Evolutionary conservation across 495 filamentous ascomycete species (phyloP).

Genomic region (Amorphotheca resinae): DNA sequence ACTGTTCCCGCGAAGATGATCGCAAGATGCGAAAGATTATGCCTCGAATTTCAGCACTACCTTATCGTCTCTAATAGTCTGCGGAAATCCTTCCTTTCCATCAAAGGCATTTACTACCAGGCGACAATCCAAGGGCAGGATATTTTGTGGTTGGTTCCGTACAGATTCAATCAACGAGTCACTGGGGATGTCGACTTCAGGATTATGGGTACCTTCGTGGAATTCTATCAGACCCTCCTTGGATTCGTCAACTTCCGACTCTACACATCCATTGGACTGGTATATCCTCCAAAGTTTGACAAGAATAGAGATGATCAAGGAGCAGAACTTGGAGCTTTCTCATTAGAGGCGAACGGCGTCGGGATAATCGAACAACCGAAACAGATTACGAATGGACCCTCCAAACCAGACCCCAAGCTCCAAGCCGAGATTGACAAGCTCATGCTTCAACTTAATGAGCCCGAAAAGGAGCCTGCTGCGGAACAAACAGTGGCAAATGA

Average conservation of each 20-base stretch:
- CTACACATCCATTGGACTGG: slow-evolving; percentile 78
- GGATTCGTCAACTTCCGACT: slow-evolving; percentile 92
- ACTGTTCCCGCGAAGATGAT: slow-evolving; percentile 88
- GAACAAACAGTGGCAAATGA: slow-evolving; percentile 22
- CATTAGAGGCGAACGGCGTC: slow-evolving; percentile 60
- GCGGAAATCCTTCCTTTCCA: slow-evolving; percentile 90
- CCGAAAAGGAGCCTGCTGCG: slow-evolving; percentile 25
- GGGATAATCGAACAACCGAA: slow-evolving; percentile 35
- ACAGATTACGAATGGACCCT: slow-evolving; percentile 14
- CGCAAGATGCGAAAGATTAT: slow-evolving; percentile 78
- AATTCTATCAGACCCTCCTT: slow-evolving; percentile 93
- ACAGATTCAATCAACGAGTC: slow-evolving; percentile 88
- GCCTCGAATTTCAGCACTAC: slow-evolving; percentile 94
- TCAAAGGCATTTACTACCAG: slow-evolving; percentile 99
- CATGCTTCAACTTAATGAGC: slow-evolving; percentile 36
- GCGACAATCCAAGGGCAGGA: slow-evolving; percentile 98
- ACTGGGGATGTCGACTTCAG: slow-evolving; percentile 92
- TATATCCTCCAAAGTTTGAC: slow-evolving; percentile 93
- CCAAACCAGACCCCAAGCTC: slow-evolving; percentile 30
- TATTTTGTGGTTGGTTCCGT: slow-evolving; percentile 92
- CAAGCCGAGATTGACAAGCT: slow-evolving; percentile 44
- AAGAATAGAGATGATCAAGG: slow-evolving; percentile 73
- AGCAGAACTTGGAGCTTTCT: slow-evolving; percentile 86
- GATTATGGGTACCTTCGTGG: slow-evolving; percentile 98
- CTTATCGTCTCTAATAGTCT: slow-evolving; percentile 81